These are phyloP conservation scores for Exophiala alcalophila DNA, from an alignment of 2,329 filamentous ascomycete species.

Conservation along the genomic window DNA sequence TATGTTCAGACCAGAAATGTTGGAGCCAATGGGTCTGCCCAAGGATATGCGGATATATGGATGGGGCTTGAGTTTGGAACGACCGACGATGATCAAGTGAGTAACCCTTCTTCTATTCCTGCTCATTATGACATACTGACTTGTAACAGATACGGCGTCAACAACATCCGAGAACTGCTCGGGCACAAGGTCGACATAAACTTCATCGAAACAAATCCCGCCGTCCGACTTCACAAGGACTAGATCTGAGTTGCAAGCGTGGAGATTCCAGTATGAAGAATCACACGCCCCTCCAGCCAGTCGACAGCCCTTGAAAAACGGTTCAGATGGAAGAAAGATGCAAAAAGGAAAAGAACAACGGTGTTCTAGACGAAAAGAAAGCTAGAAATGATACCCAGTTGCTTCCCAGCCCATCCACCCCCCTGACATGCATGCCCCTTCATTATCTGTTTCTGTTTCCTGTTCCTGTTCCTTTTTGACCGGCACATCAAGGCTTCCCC, in stretches of 20 bases:
- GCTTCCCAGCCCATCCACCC: not conserved
- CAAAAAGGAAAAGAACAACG: constrained; percentile 14
- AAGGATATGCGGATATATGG: constrained; percentile 91
- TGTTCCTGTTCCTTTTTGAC: constrained; percentile 21
- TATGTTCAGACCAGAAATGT: constrained; percentile 98
- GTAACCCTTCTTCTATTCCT: constrained; percentile 33
- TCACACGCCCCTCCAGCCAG: constrained; percentile 1
- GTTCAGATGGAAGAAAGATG: constrained; percentile 11
- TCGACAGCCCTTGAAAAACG: not conserved
- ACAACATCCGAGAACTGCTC: constrained; percentile 86
- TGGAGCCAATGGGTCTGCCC: constrained; percentile 89
- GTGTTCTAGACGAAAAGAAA: constrained; percentile 15
- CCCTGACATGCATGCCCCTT: not conserved
- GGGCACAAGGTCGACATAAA: constrained; percentile 93
- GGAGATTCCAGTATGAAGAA: constrained; percentile 27
- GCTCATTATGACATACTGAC: constrained; percentile 1
- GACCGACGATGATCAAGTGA: constrained; percentile 97
- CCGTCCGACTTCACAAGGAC: constrained; percentile 83
- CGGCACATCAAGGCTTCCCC: constrained; percentile 49
- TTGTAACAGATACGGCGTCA: constrained; percentile 60
- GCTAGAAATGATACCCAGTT: constrained; percentile 29
- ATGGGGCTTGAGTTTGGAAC: constrained; percentile 85
- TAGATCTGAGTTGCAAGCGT: constrained; percentile 45
- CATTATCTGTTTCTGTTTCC: not conserved
- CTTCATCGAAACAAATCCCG: constrained; percentile 88